Base-by-base conservation (phyloP, 257 asterid species). In the Nicotiana tabacum region DNA sequence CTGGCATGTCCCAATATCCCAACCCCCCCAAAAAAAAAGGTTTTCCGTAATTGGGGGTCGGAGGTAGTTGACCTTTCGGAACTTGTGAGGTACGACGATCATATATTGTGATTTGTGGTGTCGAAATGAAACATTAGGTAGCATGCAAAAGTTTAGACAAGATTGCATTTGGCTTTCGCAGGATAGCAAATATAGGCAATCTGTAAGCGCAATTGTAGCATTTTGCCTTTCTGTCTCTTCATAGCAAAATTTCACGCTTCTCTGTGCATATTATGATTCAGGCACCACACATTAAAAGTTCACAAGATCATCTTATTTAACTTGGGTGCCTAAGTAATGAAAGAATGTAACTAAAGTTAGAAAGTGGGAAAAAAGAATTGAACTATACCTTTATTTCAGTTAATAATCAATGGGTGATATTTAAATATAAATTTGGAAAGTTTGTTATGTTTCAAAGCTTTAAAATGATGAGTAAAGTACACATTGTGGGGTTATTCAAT, bases 21-120 rank as follows among this genome's bases (percentile, higher is more conserved):
- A 21, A 21, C 24, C 27, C 27, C 1, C 27, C 27, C 27, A 21
- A 21, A 24, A 24, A 24, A 24, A 24, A 24, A 24, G 27, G 0
- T 24, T 0, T 24, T 24, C 3, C 4, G 78, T 11, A 6, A 39
- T 51, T 51, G 17, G 51, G 24, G 79, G 61, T 74, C 4, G 61
- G 2, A 21, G 51, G 79, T 74, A 74, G 79, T 74, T 74, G 79
- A 74, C 79, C 79, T 74, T 48, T 74, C 60, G 61, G 12, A 48
- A 48, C 4, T 48, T 46, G 61, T 46, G 62, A 74, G 79, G 62
- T 74, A 48, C 48, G 9, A 13, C 48, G 16, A 51, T 10, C 9
- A 51, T 51, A 51, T 51, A 11, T 2, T 2, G 57, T 51, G 57
- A 5, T 51, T 2, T 2, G 57, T 51, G 57, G 16, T 51, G 79